Base-by-base conservation (phyloP, 305 asterid genomes). In the Withania somnifera region DNA sequence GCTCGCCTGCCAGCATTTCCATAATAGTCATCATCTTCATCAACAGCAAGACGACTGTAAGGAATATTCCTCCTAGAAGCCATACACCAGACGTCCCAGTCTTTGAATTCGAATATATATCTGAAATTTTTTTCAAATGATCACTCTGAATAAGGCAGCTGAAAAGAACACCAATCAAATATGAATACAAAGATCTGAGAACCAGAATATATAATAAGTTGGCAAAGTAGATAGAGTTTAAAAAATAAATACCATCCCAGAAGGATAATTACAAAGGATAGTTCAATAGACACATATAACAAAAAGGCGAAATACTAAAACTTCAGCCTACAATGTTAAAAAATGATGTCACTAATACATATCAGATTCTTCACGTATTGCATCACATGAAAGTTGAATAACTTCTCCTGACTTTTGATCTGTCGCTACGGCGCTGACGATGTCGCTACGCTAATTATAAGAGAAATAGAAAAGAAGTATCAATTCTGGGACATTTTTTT, bases 41-140 rank as follows among this genome's bases (percentile, higher is more conserved):
- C 90, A 24, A 20, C 90, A 82, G 91, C 86, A 64, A 95, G 89
- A 81, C 88, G 97, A 84, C 83, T 88, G 40, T 94, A 94, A n/a
- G 75, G 89, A 75, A 89, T 68, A 60, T 91, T 92, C 79, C 98
- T 86, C 88, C 89, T 90, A 76, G 95, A 86, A 68, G 97, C 90
- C 98, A 95, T 93, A 7, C 63, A 63, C 26, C 50, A 20, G 57
- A 80, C 19, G 15, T 32, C 78, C 58, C 76, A 61, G 78, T 28
- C 79, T 15, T 73, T 15, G 40, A 26, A 26, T 47, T 0, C 1
- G 26, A 26, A 47, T 26, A 73, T 26, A 47, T 73, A 4, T 36
- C 77, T 47, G 36, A 20, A 28, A 73, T 47, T 14, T 40, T 24
- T 15, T 40, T 28, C 42, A 73, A 22, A 47, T 14, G 26, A 17